Evolutionary conservation across 2,329 filamentous ascomycete species (phyloP).

Genomic region (Neospermospora avenae): DNA sequence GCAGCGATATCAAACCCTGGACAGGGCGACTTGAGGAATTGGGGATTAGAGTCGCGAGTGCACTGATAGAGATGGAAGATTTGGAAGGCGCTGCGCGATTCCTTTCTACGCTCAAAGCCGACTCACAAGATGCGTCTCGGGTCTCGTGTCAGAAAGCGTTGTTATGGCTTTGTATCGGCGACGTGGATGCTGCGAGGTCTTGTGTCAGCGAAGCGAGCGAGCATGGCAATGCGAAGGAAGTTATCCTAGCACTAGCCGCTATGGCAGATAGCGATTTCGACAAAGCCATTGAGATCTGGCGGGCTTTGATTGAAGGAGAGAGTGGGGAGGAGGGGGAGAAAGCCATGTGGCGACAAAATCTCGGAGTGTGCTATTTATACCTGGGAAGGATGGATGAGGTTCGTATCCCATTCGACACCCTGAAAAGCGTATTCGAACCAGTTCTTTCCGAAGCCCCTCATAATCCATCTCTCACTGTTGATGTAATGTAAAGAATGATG

Average conservation of each 20-base stretch:
- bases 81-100: slow-evolving; percentile 74
- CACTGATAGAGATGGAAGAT: slow-evolving; percentile 84
- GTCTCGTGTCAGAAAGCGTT: slow-evolving; percentile 55
- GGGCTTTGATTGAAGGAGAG: slow-evolving; percentile 41
- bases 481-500: no score
- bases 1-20: slow-evolving; percentile 60
- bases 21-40: slow-evolving; percentile 69
- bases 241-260: slow-evolving; percentile 66
- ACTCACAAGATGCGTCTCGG: slow-evolving; percentile 22
- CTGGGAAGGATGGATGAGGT: slow-evolving; percentile 72
- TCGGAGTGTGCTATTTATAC: slow-evolving; percentile 82
- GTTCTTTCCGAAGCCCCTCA: no score
- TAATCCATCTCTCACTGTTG: no score
- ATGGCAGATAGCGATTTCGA: slow-evolving; percentile 77
- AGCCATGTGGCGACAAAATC: slow-evolving; percentile 76
- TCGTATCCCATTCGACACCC: slow-evolving; percentile 25
- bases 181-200: slow-evolving; percentile 62
- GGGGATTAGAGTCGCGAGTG: slow-evolving; percentile 63
- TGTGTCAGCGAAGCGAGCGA: slow-evolving; percentile 42
- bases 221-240: slow-evolving; percentile 37
- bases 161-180: slow-evolving; percentile 75
- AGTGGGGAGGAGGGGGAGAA: slow-evolving; percentile 50
- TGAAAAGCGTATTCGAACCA: no score
- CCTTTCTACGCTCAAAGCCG: slow-evolving; percentile 53
- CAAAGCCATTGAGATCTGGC: slow-evolving; percentile 61